A percentile compares a stretch with the other conserved stretches of the same genome.
phyloP scores from a whole-genome alignment of 2,329 filamentous ascomycete genomes.

The Colletotrichum ledebouriae region DNA sequence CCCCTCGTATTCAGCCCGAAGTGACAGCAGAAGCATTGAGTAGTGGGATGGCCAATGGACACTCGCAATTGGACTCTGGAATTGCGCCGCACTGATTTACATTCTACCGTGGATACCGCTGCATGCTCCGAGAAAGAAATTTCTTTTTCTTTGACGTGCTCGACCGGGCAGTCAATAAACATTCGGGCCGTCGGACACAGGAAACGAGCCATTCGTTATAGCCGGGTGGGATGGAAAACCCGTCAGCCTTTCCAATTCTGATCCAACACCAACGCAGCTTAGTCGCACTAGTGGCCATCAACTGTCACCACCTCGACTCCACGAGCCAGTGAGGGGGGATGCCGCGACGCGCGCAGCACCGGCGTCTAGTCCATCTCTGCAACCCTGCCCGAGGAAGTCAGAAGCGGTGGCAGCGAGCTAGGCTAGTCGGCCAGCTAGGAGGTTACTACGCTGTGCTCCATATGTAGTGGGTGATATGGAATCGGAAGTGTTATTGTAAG shows the following conservation, averaged over 20 bases:
- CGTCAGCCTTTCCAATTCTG: slow-evolving; percentile 15
- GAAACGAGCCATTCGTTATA: slow-evolving; percentile 24
- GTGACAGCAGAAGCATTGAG: slow-evolving; percentile 7
- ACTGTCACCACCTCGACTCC: slow-evolving; percentile 13
- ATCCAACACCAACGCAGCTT: slow-evolving; percentile 28
- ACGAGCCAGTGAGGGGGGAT: slow-evolving; percentile 30
- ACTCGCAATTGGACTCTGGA: not conserved
- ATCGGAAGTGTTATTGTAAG: slow-evolving; percentile 12
- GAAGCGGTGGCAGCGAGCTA: slow-evolving; percentile 15
- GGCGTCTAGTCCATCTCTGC: slow-evolving; percentile 1
- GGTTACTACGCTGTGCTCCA: slow-evolving; percentile 5
- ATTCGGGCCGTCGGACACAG: slow-evolving; percentile 31
- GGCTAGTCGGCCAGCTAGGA: slow-evolving; percentile 9
- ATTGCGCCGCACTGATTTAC: not conserved
- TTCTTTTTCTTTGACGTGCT: slow-evolving; percentile 2
- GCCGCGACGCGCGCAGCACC: slow-evolving; percentile 27
- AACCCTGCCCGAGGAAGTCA: slow-evolving; percentile 28
- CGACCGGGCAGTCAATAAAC: not conserved
- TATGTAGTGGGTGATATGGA: slow-evolving; percentile 7
- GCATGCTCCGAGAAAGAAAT: not conserved
- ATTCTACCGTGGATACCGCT: not conserved
- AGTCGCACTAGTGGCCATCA: slow-evolving; percentile 21
- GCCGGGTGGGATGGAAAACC: slow-evolving; percentile 25
- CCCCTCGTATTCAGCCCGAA: slow-evolving; percentile 10
- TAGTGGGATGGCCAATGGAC: slow-evolving; percentile 1